Evolutionary conservation across 129 eudicot species (phyloP), one percentile per base, ranked within the genome.

Genomic region (Centella asiatica): DNA sequence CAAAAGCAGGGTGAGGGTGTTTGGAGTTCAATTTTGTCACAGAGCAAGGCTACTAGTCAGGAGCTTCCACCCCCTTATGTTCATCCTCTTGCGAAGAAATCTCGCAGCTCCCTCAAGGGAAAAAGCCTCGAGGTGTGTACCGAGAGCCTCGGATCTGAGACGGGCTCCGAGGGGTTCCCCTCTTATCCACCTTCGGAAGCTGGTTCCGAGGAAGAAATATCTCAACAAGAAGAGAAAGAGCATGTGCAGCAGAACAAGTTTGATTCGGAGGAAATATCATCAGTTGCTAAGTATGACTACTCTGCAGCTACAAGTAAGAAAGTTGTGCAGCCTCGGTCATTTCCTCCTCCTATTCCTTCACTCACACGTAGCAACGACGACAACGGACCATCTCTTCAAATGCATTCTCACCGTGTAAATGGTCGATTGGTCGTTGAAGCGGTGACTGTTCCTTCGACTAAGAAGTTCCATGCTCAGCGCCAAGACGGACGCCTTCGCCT

Each of bases 101-200:
- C 86, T 0, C 31, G 58, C 8, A 75, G 90, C 59, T 44, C 78
- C 4, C 66, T 92, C 62, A 92, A 82, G 22, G 90, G 82, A 68
- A 84, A 84, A 68, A 92, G 98, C 31, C 90, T 92, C 6, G 83
- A 92, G 75, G 62, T 92, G n/a, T 92, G 98, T 52, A 92, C 98
- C 0, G 98, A 92, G 54, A 84, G 82, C 55, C 98, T 92, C 4
- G 98, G 98, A 29, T 92, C 98, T 1, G 98, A 92, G 69, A 92
- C 95, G 0, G 98, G 98, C 17, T 87, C 98, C 0, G 98, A 92
- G 36, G 81, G 78, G 39, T 81, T 84, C 55, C 65, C 83, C 5
- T 66, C 83, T 15, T 39, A 58, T 48, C 53, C 71, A 3, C 59
- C 72, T 27, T 60, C 76, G 0, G 82, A 68, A 28, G 20, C 39